Percentiles rank a stretch among this genome's conserved stretches.
phyloP scores from a whole-genome alignment of 2,329 filamentous ascomycete species.

The Cytospora schulzeri region DNA sequence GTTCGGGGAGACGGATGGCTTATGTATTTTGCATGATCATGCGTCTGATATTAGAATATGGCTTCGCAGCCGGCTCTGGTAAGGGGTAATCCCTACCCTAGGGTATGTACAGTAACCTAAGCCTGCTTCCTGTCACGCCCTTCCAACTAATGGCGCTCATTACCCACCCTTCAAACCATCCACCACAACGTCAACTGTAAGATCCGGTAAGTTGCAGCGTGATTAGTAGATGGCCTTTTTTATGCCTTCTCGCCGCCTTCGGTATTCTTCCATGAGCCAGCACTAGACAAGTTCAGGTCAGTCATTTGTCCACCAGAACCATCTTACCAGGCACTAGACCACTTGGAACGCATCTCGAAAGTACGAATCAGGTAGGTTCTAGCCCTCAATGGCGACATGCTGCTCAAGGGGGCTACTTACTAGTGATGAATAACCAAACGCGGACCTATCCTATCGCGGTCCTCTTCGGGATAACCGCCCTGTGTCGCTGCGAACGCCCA shows the following conservation, averaged over 20 bases:
- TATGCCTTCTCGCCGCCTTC: not conserved
- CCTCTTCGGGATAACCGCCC: not conserved
- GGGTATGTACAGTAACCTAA: too few species aligned
- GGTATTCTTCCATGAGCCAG: not conserved
- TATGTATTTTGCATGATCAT: too few species aligned
- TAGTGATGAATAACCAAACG: not conserved
- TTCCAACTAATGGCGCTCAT: too few species aligned
- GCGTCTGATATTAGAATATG: too few species aligned
- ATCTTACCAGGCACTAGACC: not conserved
- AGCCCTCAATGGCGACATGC: not conserved
- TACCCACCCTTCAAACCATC: too few species aligned
- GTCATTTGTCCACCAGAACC: not conserved
- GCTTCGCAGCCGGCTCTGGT: too few species aligned
- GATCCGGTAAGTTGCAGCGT: too few species aligned
- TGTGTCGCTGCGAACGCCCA: slow-evolving; percentile 2
- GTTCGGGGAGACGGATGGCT: too few species aligned
- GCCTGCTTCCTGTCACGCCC: too few species aligned
- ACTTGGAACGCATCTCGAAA: not conserved
- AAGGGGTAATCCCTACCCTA: too few species aligned
- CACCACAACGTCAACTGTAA: too few species aligned
- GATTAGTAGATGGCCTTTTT: not conserved
- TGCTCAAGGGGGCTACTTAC: not conserved
- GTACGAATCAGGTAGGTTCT: not conserved
- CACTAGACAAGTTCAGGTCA: not conserved
- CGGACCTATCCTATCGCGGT: not conserved